Percentiles rank a stretch among this genome's conserved stretches.
Conservation (phyloP, 768 basidiomycete genomes). For the Paxillus involutus region DNA sequence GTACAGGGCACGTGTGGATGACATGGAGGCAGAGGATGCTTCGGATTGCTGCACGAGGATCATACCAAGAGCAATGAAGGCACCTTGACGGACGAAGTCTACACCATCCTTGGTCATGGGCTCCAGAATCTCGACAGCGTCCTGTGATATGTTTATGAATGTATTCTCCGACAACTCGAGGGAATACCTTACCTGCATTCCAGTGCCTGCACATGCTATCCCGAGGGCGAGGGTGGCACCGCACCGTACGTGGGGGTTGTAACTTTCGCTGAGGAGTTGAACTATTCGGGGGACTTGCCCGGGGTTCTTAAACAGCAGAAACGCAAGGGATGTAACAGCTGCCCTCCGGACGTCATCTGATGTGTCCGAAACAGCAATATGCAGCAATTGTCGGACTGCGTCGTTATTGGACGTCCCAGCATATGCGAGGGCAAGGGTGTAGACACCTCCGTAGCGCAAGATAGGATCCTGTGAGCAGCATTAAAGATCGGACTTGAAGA, state of each 20-base stretch:
- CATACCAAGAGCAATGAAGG: conserved; percentile 94
- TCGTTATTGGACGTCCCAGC: conserved; percentile 95
- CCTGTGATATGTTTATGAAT: conserved; percentile 42
- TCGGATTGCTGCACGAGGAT: conserved; percentile 96
- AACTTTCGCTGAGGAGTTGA: conserved; percentile 95
- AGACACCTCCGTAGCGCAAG: conserved; percentile 95
- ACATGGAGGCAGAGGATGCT: conserved; percentile 79
- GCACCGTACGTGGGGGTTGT: conserved; percentile 97
- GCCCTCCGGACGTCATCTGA: conserved; percentile 97
- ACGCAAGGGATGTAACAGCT: conserved; percentile 93
- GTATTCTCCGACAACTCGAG: neutral
- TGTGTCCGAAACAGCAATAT: conserved; percentile 97
- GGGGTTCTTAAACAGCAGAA: conserved; percentile 96
- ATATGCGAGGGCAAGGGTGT: conserved; percentile 94
- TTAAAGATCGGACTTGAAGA: neutral
- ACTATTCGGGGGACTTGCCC: conserved; percentile 95
- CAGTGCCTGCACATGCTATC: conserved; percentile 96
- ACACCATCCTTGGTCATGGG: conserved; percentile 98
- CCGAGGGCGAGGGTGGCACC: conserved; percentile 96
- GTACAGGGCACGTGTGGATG: conserved; percentile 81
- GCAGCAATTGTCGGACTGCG: conserved; percentile 87
- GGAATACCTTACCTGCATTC: conserved; percentile 67
- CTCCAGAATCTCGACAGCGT: conserved; percentile 94
- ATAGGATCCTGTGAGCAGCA: conserved; percentile 76
- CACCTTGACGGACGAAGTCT: conserved; percentile 98